A percentile compares a stretch with the other conserved stretches of the same genome.
phyloP scores from a whole-genome alignment of 305 asterid species.

The Solanum hybrid region DNA sequence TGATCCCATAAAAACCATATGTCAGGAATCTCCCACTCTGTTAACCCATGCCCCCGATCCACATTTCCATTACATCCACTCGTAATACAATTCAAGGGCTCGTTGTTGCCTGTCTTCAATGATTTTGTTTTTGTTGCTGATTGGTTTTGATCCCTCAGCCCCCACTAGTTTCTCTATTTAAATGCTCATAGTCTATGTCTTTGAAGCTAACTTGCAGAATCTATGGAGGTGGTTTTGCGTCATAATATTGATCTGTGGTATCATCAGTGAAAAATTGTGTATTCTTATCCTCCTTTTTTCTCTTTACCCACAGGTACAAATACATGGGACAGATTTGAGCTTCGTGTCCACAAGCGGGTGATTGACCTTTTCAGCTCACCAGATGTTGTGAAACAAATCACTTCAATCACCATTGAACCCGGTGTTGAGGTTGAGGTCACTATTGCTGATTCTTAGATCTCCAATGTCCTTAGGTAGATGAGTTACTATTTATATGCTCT shows the following conservation, averaged over 20 bases:
- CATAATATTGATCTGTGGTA: not conserved
- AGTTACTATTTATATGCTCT: not conserved
- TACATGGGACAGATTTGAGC: constrained; percentile 78
- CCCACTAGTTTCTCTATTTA: not conserved
- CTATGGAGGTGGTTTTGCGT: not conserved
- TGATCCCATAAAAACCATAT: not conserved
- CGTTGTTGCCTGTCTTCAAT: not conserved
- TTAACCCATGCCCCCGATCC: not conserved
- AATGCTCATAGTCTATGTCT: not conserved
- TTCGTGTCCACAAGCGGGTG: constrained; percentile 84
- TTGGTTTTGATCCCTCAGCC: not conserved
- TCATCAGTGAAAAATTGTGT: not conserved
- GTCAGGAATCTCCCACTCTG: not conserved
- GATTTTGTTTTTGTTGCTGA: not conserved
- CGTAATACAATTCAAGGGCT: not conserved
- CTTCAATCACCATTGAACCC: constrained; percentile 86
- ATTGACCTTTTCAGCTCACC: constrained; percentile 93
- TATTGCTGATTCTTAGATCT: constrained; percentile 61
- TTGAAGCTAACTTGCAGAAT: not conserved
- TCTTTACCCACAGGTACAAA: constrained; percentile 47
- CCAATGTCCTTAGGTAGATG: constrained; percentile 3
- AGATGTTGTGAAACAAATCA: constrained; percentile 75
- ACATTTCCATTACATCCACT: not conserved
- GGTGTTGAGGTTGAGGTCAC: constrained; percentile 97
- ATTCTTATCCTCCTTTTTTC: not conserved